Evolutionary conservation across 2,329 filamentous ascomycete genomes (phyloP), one percentile per base, ranked within the genome.

Genomic region (Xenosphaeropsis pyriputrescens): DNA sequence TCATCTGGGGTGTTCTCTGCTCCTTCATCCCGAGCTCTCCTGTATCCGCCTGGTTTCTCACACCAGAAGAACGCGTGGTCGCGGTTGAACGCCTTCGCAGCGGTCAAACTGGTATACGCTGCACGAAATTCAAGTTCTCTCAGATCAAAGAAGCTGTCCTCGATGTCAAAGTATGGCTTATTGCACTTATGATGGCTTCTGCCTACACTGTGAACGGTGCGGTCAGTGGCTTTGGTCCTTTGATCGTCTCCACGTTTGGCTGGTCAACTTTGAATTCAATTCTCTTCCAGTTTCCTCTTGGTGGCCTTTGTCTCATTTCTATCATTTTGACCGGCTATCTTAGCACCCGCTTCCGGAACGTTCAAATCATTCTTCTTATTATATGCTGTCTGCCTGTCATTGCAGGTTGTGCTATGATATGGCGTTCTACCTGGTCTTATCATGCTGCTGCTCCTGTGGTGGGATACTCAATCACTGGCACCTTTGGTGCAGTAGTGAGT

Each of bases 261-360:
- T 83, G 69, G 57, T 65, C 64, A 16, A 66, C 70, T 0, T 64
- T 79, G 1, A 64, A 79, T 22, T 70, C 75, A 0, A 83, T 86
- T 41, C 63, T 85, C 0, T 76, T 80, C 51, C 81, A 86, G 48
- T 85, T 86, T 41, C 82, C 82, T 0, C 66, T 85, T 0, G 81
- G 80, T 1, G 77, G 60, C 0, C 52, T 86, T n/a, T 79, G 75
- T 48, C 67, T 79, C 42, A 58, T 83, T 35, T 66, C 67, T 36
- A 84, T 86, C 38, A 64, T 82, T 0, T 49, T 75, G 0, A 77
- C 73, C 3, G 81, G 81, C 1, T 84, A 66, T 45, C 59, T 85
- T 1, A 71, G 72, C 5, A 68, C 72, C 0, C 62, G 64, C 1
- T 60, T 78, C 38, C 64, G 60, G 2, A 78, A 85, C 48, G 71